phyloP scores from a whole-genome alignment of 202 grass and related monocot species.

The Setaria italica region DNA sequence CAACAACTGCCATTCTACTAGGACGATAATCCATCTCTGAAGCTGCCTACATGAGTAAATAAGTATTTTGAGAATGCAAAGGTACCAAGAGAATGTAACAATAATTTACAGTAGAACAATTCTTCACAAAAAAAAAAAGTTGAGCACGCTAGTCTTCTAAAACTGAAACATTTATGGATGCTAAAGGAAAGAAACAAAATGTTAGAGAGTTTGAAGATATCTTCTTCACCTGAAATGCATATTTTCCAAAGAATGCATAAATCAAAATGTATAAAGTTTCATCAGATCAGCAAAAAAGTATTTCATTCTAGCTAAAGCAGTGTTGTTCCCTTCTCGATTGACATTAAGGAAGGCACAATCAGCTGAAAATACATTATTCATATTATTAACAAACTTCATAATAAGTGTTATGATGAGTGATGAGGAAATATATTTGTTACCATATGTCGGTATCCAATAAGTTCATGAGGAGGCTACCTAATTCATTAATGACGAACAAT shows the following conservation, averaged over 20 bases:
- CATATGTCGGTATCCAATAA: background rate
- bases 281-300: background rate
- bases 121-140: background rate
- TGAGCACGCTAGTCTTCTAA: background rate
- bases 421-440: background rate
- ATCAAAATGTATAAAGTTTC: background rate
- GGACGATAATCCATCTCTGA: conserved; percentile 94
- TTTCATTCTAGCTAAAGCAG: conserved; percentile 6
- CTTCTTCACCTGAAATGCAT: background rate
- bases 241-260: conserved; percentile 4
- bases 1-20: conserved; percentile 88
- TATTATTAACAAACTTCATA: background rate
- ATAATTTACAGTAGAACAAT: conserved; percentile 8
- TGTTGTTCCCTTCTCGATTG: conserved; percentile 21
- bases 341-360: conserved; percentile 2
- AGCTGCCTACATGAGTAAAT: conserved; percentile 73
- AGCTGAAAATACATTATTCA: conserved; percentile 13
- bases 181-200: conserved; percentile 5
- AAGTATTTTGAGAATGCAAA: conserved; percentile 15
- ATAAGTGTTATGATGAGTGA: background rate
- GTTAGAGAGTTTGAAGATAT: background rate
- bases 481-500: background rate
- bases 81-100: background rate
- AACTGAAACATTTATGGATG: background rate
- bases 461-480: conserved; percentile 8